phyloP scores from a whole-genome alignment of 345 rosid genomes.

The Citrus glauca region DNA sequence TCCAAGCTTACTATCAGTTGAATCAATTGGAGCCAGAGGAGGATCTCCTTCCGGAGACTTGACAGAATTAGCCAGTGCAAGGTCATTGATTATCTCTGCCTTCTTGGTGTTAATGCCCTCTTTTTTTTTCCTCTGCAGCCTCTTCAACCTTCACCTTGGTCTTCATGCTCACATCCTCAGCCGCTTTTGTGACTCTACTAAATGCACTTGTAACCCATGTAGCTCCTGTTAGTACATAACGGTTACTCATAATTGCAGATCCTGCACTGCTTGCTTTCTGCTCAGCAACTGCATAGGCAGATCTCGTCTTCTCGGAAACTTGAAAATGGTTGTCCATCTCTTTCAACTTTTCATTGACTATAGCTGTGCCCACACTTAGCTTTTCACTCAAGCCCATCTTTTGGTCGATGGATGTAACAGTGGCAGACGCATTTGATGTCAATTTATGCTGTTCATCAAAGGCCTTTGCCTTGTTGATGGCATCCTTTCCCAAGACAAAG shows the following conservation, averaged over 20 bases:
- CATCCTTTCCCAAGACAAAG: slow-evolving; percentile 51
- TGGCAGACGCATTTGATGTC: slow-evolving; percentile 42
- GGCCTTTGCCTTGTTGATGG: slow-evolving; percentile 38
- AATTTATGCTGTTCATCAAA: slow-evolving; percentile 44
- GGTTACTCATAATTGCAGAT: slow-evolving; percentile 37
- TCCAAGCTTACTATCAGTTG: slow-evolving; percentile 22
- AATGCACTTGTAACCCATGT: slow-evolving; percentile 41
- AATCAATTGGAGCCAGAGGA: slow-evolving; percentile 20
- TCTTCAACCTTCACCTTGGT: slow-evolving; percentile 39
- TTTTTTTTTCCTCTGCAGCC: slow-evolving; percentile 34
- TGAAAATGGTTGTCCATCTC: slow-evolving; percentile 40
- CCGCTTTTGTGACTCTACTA: slow-evolving; percentile 34
- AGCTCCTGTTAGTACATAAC: slow-evolving; percentile 35
- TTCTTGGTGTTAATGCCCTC: slow-evolving; percentile 18
- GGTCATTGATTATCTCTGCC: slow-evolving; percentile 6
- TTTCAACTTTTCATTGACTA: slow-evolving; percentile 39
- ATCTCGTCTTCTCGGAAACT: slow-evolving; percentile 35
- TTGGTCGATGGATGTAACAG: slow-evolving; percentile 34
- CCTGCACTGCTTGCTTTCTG: slow-evolving; percentile 39
- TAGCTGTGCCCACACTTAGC: slow-evolving; percentile 30
- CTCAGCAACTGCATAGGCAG: slow-evolving; percentile 37
- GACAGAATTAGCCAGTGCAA: slow-evolving; percentile 9
- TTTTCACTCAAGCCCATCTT: slow-evolving; percentile 41
- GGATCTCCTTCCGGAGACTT: slow-evolving; percentile 16
- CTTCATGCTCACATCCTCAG: slow-evolving; percentile 36